Evolutionary conservation across 75 land plant species (phyloP), one percentile per base, ranked within the genome.

Genomic region (Picea glauca): DNA sequence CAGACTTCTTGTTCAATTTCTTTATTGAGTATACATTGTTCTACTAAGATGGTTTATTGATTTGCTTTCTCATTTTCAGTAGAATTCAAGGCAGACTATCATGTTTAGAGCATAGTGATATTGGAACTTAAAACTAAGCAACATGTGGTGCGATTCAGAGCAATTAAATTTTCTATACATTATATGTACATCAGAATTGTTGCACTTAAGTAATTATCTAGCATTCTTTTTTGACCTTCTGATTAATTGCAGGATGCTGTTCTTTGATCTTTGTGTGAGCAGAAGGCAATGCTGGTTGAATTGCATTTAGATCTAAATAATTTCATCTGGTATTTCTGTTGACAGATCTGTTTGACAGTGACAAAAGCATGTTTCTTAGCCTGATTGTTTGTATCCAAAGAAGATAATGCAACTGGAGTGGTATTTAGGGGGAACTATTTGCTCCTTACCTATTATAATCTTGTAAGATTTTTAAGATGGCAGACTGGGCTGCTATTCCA

Each of bases 401-500:
- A 43, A 70, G 21, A 43, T 43, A n/a, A 70, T 70, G 73, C 73
- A 70, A 46, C 50, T 40, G 50, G 73, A 70, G 38, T 70, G 73
- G 73, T 21, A n/a, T 43, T 38, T 70, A 70, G 50, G n/a, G 35
- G 73, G 26, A n/a, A 70, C 73, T 70, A 43, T 43, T 70, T 70
- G 54, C 54, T 43, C 21, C 26, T 43, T 12, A 20, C 12, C 43
- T 40, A 43, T 20, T 46, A 43, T 70, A 70, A 40, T 70, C 50
- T 43, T 70, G 54, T 40, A 70, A 40, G n/a, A 38, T 38, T 43
- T 70, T 43, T 17, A 1, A 43, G 46, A 70, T 70, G 73, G 54
- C 73, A 70, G 73, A 70, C 50, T 40, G 73, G 73, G 73, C 73
- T 70, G 50, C 50, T 20, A 70, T 70, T 12, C 26, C 73, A 70